Base-by-base conservation (phyloP, 1,284 basidiomycete genomes). In the Marasmius tenuissimus region DNA sequence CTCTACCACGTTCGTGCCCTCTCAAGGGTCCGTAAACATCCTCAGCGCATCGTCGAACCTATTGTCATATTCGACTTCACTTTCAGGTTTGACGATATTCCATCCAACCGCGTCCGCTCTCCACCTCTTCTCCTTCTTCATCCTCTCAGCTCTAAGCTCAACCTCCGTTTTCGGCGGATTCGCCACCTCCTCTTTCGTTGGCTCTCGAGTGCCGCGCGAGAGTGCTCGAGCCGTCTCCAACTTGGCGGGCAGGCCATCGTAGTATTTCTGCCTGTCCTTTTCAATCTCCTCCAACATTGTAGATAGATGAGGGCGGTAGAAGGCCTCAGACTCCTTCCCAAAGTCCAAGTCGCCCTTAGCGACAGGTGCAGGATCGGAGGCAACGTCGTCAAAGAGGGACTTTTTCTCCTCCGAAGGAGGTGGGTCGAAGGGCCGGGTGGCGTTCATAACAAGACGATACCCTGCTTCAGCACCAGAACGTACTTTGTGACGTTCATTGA, bases 51-150 rank as follows among this genome's bases (percentile, higher is more conserved):
- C 82, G 39, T 80, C 76, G 71, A 94, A 92, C 63, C 87, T 78
- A 63, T 87, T 82, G 69, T 96, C 92, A 94, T 94, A 97, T 39
- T 80, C 80, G 8, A 91, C 86, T 10, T 79, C 78, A 53, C 76
- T 77, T 4, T 84, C 82, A 3, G 89, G 87, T 60, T 84, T 81
- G 57, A 97, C 79, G 63, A 95, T 86, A 35, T 85, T 80, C 87
- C 89, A 97, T 1, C 92, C 94, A 61, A 83, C 82, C 65, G 90
- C 78, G 65, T 93, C 88, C 34, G 84, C 83, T 57, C 84, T 83
- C 96, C 96, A 98, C 65, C 88, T 82, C 67, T 87, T 75, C 79
- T 98, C 96, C 77, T 94, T 96, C 75, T 90, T 90, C 75, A 93
- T 75, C 62, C 94, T 81, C 76, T 96, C 93, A 22, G 88, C 87